A percentile compares a stretch with the other conserved stretches of the same genome.
Conservation (phyloP, 441 rosid genomes). For the Gossypium schwendimanii region DNA sequence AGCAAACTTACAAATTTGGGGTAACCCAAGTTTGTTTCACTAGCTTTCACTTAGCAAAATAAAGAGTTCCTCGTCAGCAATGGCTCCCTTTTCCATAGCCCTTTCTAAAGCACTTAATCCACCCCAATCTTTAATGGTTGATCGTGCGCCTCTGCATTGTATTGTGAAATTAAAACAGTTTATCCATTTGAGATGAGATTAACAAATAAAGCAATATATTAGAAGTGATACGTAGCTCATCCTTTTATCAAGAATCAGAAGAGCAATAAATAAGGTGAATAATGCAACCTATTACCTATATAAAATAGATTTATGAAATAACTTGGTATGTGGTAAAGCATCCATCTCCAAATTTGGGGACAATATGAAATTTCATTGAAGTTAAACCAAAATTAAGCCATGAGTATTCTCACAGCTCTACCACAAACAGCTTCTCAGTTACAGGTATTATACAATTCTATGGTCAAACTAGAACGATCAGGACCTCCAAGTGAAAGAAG, state of each 20-base stretch:
- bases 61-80: constrained; percentile 78
- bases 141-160: constrained; percentile 62
- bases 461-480: not conserved
- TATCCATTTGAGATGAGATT: not conserved
- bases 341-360: not conserved
- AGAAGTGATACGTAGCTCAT: not conserved
- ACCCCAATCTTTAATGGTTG: constrained; percentile 60
- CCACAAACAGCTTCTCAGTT: not conserved
- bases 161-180: not conserved
- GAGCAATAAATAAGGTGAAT: not conserved
- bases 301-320: not conserved
- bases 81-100: constrained; percentile 92
- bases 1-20: not conserved
- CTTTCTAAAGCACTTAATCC: constrained; percentile 75
- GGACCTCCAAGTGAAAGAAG: not conserved
- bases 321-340: not conserved
- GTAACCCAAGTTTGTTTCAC: constrained; percentile 2
- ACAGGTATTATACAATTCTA: not conserved
- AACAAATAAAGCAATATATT: not conserved
- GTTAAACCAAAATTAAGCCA: not conserved
- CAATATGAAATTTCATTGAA: not conserved
- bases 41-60: constrained; percentile 56
- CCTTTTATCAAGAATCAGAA: not conserved
- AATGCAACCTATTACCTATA: not conserved
- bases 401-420: not conserved